A percentile compares a stretch with the other conserved stretches of the same genome.
Conservation (phyloP, 352 stramenopile species). For the Plasmopara halstedii region DNA sequence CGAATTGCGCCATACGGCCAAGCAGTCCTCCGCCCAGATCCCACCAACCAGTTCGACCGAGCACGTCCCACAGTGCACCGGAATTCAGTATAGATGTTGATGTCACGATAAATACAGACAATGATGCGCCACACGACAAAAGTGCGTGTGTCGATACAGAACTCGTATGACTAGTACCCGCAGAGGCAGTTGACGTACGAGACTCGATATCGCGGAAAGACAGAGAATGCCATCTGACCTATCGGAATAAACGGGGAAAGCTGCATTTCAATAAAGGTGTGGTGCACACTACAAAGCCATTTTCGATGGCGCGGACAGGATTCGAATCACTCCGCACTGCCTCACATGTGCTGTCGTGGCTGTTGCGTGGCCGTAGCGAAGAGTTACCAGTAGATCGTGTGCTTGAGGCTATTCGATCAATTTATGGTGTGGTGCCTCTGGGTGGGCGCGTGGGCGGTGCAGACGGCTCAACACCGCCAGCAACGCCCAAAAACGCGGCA, state of each 20-base stretch:
- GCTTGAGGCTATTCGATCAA: conserved; percentile 36
- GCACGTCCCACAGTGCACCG: conserved; percentile 16
- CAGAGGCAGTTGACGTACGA: neutral
- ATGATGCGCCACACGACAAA: conserved; percentile 9
- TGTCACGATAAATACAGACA: conserved; percentile 1
- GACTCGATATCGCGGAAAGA: conserved; percentile 12
- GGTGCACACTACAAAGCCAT: neutral
- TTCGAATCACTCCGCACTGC: conserved; percentile 4
- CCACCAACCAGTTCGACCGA: conserved; percentile 20
- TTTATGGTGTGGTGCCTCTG: conserved; percentile 42
- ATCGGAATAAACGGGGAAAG: neutral
- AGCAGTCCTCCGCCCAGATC: conserved; percentile 39
- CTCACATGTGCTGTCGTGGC: conserved; percentile 22
- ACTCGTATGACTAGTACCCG: conserved; percentile 1
- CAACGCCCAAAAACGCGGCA: conserved; percentile 9
- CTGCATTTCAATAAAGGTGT: conserved; percentile 1
- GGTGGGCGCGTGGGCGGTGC: conserved; percentile 21
- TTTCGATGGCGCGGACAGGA: conserved; percentile 6
- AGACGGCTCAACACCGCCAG: conserved; percentile 13
- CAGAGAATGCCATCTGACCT: conserved; percentile 2
- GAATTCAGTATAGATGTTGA: conserved; percentile 13
- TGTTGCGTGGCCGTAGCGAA: conserved; percentile 26
- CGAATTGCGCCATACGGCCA: conserved; percentile 70
- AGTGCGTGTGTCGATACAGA: neutral
- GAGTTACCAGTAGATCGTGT: conserved; percentile 26